Evolutionary conservation across 2,329 filamentous ascomycete species (phyloP), one percentile per base, ranked within the genome.

Genomic region (Didymella arachidicola): DNA sequence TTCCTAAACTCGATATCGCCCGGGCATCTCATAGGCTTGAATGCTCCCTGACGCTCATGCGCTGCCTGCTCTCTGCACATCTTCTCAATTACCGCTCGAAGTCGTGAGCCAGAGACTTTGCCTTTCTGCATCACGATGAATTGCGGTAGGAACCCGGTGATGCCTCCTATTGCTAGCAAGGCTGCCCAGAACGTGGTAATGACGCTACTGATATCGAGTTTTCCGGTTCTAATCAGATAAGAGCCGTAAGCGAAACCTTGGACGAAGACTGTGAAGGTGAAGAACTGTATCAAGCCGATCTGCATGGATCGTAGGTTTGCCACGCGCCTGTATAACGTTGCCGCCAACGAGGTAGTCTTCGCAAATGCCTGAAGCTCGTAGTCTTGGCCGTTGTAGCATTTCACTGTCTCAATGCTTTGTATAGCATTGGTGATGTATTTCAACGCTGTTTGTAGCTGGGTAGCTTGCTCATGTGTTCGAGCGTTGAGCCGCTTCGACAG

Each of bases 191-290:
- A 97, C 0, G 92, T 90, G 0, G 91, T 95, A 43, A 97, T 76
- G 3, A 96, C 86, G 54, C 89, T 81, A 0, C 89, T 90, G 0
- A 91, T 79, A 11, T 80, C 82, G 12, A 86, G 78, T 0, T 82
- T 74, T 1, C 86, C 87, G 1, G 83, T 77, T 10, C 82, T 80
- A 10, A 95, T 87, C 1, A 97, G 82, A 1, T 85, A 80, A 27
- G 89, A 85, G 0, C 93, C 93, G 67, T 93, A 96, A 86, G 91
- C 97, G 70, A 98, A 97, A 0, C 93, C 93, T 57, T 93, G 85
- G 0, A 96, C 89, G 65, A 98, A 97, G 73, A 97, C 87, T 1
- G 82, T 83, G 3, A 92, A 84, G 29, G 89, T 87, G 79, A 93
- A 87, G 65, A 96, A 86, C 45, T 89, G 88, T 50, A 91, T 83